These are phyloP conservation scores for Arthroderma uncinatum DNA, from an alignment of 2,329 filamentous ascomycete genomes.

Conservation along the genomic window DNA sequence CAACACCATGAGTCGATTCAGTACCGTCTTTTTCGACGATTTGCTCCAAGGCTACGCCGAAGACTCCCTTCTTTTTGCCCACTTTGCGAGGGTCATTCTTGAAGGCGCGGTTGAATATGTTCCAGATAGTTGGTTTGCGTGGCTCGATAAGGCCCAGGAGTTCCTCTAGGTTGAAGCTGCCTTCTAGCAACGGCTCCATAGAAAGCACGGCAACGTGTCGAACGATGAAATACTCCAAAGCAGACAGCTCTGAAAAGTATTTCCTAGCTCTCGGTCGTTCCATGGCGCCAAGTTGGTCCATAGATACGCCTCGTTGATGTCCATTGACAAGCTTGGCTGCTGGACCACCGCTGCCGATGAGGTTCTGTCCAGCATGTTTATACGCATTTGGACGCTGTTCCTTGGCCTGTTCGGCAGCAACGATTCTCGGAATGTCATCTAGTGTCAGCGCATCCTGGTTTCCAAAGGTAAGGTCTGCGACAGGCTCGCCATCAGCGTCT, in stretches of 20 bases:
- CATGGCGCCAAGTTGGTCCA: slow-evolving; percentile 40
- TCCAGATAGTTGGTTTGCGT: slow-evolving; percentile 91
- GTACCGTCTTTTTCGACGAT: slow-evolving; percentile 89
- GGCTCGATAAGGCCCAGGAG: slow-evolving; percentile 86
- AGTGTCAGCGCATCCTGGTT: slow-evolving; percentile 84
- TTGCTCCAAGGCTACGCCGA: slow-evolving; percentile 76
- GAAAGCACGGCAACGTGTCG: slow-evolving; percentile 88
- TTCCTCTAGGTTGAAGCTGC: slow-evolving; percentile 87
- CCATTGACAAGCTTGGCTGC: slow-evolving; percentile 58
- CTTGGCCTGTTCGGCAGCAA: slow-evolving; percentile 86
- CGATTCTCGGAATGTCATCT: slow-evolving; percentile 92
- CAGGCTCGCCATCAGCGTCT: slow-evolving; percentile 55
- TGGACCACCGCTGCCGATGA: slow-evolving; percentile 46
- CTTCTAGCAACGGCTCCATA: slow-evolving; percentile 84
- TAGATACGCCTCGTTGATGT: slow-evolving; percentile 56
- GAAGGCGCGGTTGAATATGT: slow-evolving; percentile 93
- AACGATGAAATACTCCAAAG: slow-evolving; percentile 93
- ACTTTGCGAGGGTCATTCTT: slow-evolving; percentile 62
- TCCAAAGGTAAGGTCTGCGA: slow-evolving; percentile 74
- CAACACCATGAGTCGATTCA: slow-evolving; percentile 94
- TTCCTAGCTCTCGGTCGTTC: slow-evolving; percentile 51
- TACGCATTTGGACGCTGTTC: slow-evolving; percentile 77
- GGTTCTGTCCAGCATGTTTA: slow-evolving; percentile 61
- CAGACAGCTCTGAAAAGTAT: slow-evolving; percentile 93
- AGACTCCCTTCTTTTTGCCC: slow-evolving; percentile 85